Evolutionary conservation across 2,329 filamentous ascomycete genomes (phyloP).

Genomic region (Exserohilum rostratum): DNA sequence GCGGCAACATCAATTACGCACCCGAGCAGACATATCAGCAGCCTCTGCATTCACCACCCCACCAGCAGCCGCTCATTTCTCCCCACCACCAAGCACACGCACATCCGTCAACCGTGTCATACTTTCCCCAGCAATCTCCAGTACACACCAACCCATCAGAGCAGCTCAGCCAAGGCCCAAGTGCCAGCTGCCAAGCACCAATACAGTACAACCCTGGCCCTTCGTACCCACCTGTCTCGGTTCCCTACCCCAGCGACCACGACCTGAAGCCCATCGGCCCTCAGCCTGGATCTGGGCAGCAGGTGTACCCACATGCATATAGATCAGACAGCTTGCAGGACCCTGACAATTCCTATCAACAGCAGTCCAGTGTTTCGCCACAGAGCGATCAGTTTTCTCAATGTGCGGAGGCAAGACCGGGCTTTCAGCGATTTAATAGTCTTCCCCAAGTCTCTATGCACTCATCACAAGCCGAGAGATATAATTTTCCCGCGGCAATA

Average conservation of each 20-base stretch:
- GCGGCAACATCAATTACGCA: constrained; percentile 24
- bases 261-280: constrained; percentile 29
- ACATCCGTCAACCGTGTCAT: constrained; percentile 38
- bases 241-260: constrained; percentile 30
- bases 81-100: constrained; percentile 37
- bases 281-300: constrained; percentile 28
- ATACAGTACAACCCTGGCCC: constrained; percentile 32
- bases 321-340: constrained; percentile 26
- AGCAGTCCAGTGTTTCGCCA: constrained; percentile 29
- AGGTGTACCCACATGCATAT: constrained; percentile 35
- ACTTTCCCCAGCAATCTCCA: constrained; percentile 41
- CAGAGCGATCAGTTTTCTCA: constrained; percentile 33
- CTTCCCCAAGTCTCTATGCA: constrained; percentile 29
- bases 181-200: constrained; percentile 22
- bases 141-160: constrained; percentile 31
- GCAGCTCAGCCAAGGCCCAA: constrained; percentile 31
- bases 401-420: constrained; percentile 27
- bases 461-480: constrained; percentile 28
- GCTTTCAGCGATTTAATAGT: constrained; percentile 31
- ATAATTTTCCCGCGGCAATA: constrained; percentile 28
- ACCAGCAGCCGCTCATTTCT: constrained; percentile 36
- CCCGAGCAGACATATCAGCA: constrained; percentile 38
- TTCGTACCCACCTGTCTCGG: constrained; percentile 34
- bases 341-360: constrained; percentile 29
- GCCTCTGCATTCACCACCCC: constrained; percentile 39